Percentiles rank a stretch among this genome's conserved stretches.
These are phyloP conservation scores for Knufia petricola DNA, from an alignment of 2,329 filamentous ascomycete species.

Conservation along the genomic window DNA sequence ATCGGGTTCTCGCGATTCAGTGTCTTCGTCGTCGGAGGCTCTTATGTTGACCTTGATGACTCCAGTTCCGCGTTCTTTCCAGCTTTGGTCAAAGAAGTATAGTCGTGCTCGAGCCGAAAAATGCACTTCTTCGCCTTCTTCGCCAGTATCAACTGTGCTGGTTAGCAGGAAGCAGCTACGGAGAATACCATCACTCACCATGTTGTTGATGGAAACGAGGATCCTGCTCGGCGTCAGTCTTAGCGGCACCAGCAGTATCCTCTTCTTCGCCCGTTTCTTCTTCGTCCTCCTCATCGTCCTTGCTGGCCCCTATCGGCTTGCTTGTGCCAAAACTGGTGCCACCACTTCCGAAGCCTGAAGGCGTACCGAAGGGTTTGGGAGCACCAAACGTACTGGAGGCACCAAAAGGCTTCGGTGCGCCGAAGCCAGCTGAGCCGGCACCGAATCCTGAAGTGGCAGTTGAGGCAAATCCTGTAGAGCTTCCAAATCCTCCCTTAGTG, in stretches of 20 bases:
- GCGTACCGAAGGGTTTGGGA: conserved; percentile 39
- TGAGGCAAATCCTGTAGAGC: conserved; percentile 23
- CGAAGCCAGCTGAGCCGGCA: conserved; percentile 15
- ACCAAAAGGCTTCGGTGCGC: conserved; percentile 22
- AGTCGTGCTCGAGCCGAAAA: conserved; percentile 73
- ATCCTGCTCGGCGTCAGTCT: conserved; percentile 41
- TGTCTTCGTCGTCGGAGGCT: conserved; percentile 36
- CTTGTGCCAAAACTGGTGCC: conserved; percentile 32
- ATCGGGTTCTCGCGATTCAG: conserved; percentile 23
- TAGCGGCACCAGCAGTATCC: conserved; percentile 27
- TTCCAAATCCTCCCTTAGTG: conserved; percentile 21
- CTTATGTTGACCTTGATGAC: conserved; percentile 32
- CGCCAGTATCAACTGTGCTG: conserved; percentile 67
- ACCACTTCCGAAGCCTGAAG: conserved; percentile 59
- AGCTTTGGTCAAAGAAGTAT: conserved; percentile 63
- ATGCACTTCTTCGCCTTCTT: conserved; percentile 69
- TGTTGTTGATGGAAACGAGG: conserved; percentile 47
- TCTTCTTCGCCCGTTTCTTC: conserved; percentile 51
- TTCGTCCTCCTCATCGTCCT: conserved; percentile 39
- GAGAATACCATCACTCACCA: conserved; percentile 43
- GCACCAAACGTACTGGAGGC: conserved; percentile 31
- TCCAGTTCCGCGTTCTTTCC: conserved; percentile 58
- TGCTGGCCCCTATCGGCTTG: conserved; percentile 64
- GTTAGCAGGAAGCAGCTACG: conserved; percentile 24
- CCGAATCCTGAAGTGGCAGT: conserved; percentile 18